Base-by-base conservation (phyloP, 1,284 basidiomycete species). In the Erythrobasidium hasegawianum region DNA sequence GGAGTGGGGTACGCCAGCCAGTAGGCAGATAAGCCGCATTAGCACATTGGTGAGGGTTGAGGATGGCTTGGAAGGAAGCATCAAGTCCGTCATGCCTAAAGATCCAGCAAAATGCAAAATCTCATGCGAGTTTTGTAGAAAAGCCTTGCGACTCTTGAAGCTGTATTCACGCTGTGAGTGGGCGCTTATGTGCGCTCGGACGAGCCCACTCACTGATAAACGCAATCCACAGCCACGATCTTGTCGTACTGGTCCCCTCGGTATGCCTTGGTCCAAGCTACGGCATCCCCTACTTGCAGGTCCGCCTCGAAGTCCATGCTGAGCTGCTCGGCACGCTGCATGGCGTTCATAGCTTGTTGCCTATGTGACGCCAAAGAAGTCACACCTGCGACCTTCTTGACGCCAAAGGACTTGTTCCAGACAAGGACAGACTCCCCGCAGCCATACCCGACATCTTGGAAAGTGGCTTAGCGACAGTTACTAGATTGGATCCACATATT, bases 371-470 rank as follows among this genome's bases (percentile, higher is more conserved):
- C 58, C 3, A 86, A 78, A 64, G 83, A 84, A 10, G 87, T 87
- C 40, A 89, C 83, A 9, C 85, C 87, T 20, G 79, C 79, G 10
- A 89, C 71, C 59, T 76, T 72, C 0, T 78, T 75, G 7, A 83
- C 85, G 9, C 80, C 80, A 11, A 83, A 81, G 26, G 84, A 77
- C 40, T 71, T 79, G 75, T 2, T 78, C 78, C 41, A 83, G 77
- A 82, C 69, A 60, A 87, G 74, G 11, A 88, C 78, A 0, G 86
- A 87, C 75, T 87, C 86, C 45, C 87, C 87, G 26, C 83, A 83
- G 26, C 86, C 87, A 75, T 87, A 83, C 8, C 86, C 87, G 27
- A 88, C 83, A 75, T 89, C 85, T 85, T n/a, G n/a, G n/a, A n/a
- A n/a, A n/a, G n/a, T n/a, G n/a, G n/a, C n/a, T n/a, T n/a, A n/a